Evolutionary conservation across 1,284 basidiomycete genomes (phyloP).

Genomic region (Takashimella koratensis): DNA sequence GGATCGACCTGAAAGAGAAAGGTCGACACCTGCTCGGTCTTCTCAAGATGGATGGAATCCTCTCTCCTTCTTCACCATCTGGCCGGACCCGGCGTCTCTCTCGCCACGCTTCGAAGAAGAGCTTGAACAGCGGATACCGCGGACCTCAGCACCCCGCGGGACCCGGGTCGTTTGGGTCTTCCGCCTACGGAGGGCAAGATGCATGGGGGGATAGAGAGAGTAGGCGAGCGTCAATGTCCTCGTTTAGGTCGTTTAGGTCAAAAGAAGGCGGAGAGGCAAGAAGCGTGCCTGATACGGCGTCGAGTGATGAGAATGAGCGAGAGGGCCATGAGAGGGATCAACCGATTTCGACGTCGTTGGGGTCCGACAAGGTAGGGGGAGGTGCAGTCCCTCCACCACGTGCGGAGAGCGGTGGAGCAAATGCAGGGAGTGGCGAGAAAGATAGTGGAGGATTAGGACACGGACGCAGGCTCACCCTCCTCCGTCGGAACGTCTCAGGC

Average conservation of each 20-base stretch:
- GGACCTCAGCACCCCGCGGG: constrained; percentile 10
- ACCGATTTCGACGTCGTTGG: background rate
- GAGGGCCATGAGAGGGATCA: too few relatives aligned
- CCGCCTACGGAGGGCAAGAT: background rate
- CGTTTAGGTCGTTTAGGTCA: constrained; percentile 10
- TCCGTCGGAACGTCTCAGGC: constrained; percentile 36
- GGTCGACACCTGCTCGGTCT: constrained; percentile 34
- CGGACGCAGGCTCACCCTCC: constrained; percentile 17
- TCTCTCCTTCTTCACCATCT: constrained; percentile 15
- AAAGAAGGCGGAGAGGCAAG: background rate
- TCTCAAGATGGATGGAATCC: constrained; percentile 32
- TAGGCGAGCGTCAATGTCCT: constrained; percentile 27
- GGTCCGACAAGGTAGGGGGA: background rate
- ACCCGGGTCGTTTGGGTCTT: background rate
- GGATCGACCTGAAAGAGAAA: constrained; percentile 41
- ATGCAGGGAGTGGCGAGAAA: background rate
- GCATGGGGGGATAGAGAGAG: background rate
- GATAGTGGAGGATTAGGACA: background rate
- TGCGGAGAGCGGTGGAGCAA: background rate
- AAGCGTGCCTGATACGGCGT: too few relatives aligned
- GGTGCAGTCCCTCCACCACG: background rate
- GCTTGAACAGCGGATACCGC: constrained; percentile 1
- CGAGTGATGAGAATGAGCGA: constrained; percentile 4
- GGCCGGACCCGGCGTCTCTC: background rate
- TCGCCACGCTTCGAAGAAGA: background rate